Base-by-base conservation (phyloP, 179 eudicot genomes). In the Patellifolia procumbens region DNA sequence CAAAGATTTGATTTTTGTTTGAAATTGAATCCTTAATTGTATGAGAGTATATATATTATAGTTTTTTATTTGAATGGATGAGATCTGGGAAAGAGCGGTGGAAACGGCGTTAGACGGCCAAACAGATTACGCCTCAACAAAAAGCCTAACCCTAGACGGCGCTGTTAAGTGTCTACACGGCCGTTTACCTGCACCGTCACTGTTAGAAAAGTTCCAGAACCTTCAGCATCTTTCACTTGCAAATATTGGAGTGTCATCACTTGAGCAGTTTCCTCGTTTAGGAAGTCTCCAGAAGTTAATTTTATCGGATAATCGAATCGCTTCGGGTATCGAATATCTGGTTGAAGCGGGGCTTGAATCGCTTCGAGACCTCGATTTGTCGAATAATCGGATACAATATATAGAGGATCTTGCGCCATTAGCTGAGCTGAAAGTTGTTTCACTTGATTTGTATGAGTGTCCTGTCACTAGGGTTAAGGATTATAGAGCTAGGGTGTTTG, bases 21-120 rank as follows among this genome's bases (percentile, higher is more conserved):
- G 37, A 31, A 22, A 20, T 22, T 12, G 11, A 2, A 24, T 42
- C 2, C 7, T 2, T 3, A 4, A 6, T 1, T 32, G 55, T 75
- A 48, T 34, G 63, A 62, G 62, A 55, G 53, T 55, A 31, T 29
- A 32, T 48, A 20, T 59, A 26, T 42, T 31, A 5, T 8, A 13
- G 0, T 7, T 20, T 20, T 16, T 2, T 46, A 32, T 34, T 70
- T 80, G 72, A 60, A 93, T 93, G 97, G 98, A 93, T 70, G 95
- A 91, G 90, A 91, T 93, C 87, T 93, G 97, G 98, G 95, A 91
- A 76, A 84, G 88, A 35, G 97, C 98, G 74, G 98, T 93, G 68
- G 92, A 84, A 69, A 87, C 91, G 79, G 97, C 98, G 73, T 78
- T 91, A 34, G 98, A 94, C 76, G 98, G 98, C 53, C 81, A 89